These are phyloP conservation scores for Metarhizium robertsii DNA, from an alignment of 2,329 filamentous ascomycete species.

Conservation along the genomic window DNA sequence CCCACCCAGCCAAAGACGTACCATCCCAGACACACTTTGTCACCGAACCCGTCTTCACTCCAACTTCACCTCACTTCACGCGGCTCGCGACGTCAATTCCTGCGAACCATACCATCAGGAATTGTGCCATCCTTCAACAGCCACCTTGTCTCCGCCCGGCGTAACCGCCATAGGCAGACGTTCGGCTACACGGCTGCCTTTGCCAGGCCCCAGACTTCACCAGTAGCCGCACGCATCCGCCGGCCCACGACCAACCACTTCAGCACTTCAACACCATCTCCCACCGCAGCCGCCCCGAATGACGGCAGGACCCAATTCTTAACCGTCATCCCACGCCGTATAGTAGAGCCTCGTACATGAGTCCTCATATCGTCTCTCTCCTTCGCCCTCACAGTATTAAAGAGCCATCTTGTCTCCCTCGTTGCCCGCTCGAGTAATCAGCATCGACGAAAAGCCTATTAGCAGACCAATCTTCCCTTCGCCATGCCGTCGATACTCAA, in stretches of 20 bases:
- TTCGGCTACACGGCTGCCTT: not conserved
- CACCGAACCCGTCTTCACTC: not conserved
- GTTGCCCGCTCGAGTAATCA: not conserved
- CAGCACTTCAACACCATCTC: too few relatives aligned
- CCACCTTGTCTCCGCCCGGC: not conserved
- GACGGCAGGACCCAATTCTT: not conserved
- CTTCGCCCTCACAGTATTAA: not conserved
- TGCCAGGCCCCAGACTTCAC: not conserved
- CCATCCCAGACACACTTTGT: not conserved
- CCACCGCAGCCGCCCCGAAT: not conserved
- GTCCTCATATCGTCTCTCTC: not conserved
- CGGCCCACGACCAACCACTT: not conserved
- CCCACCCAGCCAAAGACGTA: not conserved
- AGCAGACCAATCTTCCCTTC: not conserved
- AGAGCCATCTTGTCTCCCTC: not conserved
- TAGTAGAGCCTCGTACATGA: not conserved
- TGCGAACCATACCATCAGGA: too few relatives aligned
- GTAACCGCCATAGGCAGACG: not conserved
- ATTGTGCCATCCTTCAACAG: not conserved
- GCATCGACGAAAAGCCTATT: not conserved
- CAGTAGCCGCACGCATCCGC: not conserved
- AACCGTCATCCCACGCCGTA: not conserved
- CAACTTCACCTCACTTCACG: not conserved
- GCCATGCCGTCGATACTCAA: conserved; percentile 61
- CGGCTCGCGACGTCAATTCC: not conserved